A percentile compares a stretch with the other conserved stretches of the same genome.
Evolutionary conservation across 192 early-diverging fungal genomes (phyloP).

Genomic region (Coemansia sp.): DNA sequence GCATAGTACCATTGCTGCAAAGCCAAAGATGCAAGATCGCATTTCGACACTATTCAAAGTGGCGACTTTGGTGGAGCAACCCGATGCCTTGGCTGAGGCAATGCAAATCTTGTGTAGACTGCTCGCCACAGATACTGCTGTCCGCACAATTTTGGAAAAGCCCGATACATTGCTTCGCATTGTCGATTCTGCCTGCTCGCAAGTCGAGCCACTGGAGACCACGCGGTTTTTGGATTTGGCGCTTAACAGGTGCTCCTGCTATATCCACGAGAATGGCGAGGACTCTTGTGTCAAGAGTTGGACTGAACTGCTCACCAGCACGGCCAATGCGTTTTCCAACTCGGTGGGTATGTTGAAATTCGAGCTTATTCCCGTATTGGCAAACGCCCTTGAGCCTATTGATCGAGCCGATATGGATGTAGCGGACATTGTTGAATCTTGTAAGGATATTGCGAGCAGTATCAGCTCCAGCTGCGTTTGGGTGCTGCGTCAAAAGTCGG

Average conservation of each 20-base stretch:
- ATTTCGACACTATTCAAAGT: conserved; percentile 34
- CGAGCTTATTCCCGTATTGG: conserved; percentile 32
- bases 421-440: not conserved
- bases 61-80: not conserved
- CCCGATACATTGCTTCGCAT: conserved; percentile 11
- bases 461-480: conserved; percentile 32
- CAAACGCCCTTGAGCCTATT: conserved; percentile 38
- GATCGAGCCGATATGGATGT: conserved; percentile 13
- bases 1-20: conserved; percentile 28
- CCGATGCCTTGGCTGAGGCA: conserved; percentile 17
- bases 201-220: not conserved
- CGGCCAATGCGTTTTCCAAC: conserved; percentile 13
- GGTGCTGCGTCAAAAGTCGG: conserved; percentile 36
- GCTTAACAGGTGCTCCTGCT: conserved; percentile 32
- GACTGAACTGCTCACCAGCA: not conserved
- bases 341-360: conserved; percentile 20
- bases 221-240: conserved; percentile 28
- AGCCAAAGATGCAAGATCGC: conserved; percentile 32
- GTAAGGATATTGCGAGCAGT: conserved; percentile 8
- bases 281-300: not conserved
- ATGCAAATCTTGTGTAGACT: conserved; percentile 26
- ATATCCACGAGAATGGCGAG: conserved; percentile 5
- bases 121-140: conserved; percentile 27
- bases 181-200: not conserved
- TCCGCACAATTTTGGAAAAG: conserved; percentile 10